A percentile compares a stretch with the other conserved stretches of the same genome.
phyloP scores from a whole-genome alignment of 306 rosid species.

The Quercus parvula region DNA sequence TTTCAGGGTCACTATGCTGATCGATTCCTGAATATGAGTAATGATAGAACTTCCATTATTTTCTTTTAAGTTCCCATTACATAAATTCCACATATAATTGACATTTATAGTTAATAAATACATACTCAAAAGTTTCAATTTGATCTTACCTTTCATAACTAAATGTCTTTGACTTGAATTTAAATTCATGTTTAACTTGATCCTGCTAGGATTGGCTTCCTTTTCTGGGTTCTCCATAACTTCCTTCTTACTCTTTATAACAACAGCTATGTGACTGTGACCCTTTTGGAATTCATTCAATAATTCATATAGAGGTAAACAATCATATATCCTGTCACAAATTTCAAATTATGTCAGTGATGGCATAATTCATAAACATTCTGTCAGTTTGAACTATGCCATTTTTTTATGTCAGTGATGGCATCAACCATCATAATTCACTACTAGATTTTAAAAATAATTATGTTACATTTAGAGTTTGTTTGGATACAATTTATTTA shows the following conservation, averaged over 20 bases:
- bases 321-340: constrained; percentile 56
- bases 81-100: neutral
- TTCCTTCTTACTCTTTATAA: constrained; percentile 41
- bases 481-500: too few relatives aligned
- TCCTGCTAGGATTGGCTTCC: constrained; percentile 8
- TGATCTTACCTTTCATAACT: constrained; percentile 32
- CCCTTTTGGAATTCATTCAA: constrained; percentile 66
- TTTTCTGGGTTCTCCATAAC: constrained; percentile 6
- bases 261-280: constrained; percentile 84
- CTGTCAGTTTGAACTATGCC: too few relatives aligned
- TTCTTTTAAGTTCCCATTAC: neutral
- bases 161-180: constrained; percentile 10
- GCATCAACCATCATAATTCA: too few relatives aligned
- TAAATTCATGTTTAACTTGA: constrained; percentile 17
- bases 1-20: constrained; percentile 12
- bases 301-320: constrained; percentile 77
- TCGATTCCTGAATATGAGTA: neutral
- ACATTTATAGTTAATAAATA: neutral
- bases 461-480: too few relatives aligned
- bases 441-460: too few relatives aligned
- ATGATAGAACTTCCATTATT: neutral
- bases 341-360: neutral
- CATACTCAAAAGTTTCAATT: neutral
- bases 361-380: too few relatives aligned
- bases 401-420: too few relatives aligned